phyloP scores from a whole-genome alignment of 2,329 filamentous ascomycete species.

The Fusarium sp. region DNA sequence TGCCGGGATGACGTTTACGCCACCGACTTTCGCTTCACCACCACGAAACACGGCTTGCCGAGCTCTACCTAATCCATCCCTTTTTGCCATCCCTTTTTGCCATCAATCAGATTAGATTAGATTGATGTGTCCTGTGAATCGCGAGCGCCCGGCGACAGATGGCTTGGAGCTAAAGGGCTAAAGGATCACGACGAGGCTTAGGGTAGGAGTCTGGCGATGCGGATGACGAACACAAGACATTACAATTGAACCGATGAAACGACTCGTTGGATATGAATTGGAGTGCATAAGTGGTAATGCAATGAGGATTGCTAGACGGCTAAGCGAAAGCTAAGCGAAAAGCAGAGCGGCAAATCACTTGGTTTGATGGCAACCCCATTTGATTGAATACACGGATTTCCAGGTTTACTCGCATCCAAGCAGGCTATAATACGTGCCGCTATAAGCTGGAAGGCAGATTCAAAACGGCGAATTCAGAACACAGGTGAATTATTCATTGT shows the following conservation, averaged over 20 bases:
- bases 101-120: conserved; percentile 25
- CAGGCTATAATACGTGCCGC: accelerated
- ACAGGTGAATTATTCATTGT: accelerated
- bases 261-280: neutral
- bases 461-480: neutral
- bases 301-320: too few relatives aligned
- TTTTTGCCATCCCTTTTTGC: too few relatives aligned
- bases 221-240: neutral
- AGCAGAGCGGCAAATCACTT: too few relatives aligned
- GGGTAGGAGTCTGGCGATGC: neutral
- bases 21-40: neutral
- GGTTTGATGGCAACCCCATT: neutral
- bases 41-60: neutral
- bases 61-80: neutral
- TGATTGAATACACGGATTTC: neutral
- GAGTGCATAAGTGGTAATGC: too few relatives aligned
- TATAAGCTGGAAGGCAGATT: neutral
- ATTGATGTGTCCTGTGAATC: neutral
- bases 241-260: neutral
- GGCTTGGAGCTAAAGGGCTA: neutral
- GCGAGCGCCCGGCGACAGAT: neutral
- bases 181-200: neutral
- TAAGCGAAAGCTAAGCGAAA: too few relatives aligned
- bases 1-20: neutral
- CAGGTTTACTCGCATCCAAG: neutral